Percentiles rank a stretch among this genome's conserved stretches.
Conservation (phyloP, 1,284 basidiomycete species). For the Fomitiporia mediterranea region DNA sequence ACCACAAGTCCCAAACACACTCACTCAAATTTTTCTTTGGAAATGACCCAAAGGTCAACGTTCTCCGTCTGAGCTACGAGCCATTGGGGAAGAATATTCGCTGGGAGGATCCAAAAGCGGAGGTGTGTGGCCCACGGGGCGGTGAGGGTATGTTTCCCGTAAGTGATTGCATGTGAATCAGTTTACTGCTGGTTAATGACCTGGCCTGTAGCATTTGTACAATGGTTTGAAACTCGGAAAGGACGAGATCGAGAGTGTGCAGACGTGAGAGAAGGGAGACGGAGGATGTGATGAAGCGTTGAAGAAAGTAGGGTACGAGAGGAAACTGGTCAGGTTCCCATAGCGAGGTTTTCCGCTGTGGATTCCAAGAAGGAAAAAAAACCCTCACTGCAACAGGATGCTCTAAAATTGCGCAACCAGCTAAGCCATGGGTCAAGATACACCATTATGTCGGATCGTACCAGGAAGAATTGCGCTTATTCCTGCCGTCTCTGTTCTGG, state of each 20-base stretch:
- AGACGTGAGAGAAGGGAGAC: constrained; percentile 32
- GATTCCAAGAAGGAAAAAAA: too few relatives aligned
- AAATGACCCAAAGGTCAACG: constrained; percentile 36
- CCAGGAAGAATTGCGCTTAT: constrained; percentile 9
- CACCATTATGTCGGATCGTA: not conserved
- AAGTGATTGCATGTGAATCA: not conserved
- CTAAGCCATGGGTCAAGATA: not conserved
- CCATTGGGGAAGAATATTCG: constrained; percentile 35
- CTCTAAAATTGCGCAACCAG: not conserved
- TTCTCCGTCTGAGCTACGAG: constrained; percentile 43
- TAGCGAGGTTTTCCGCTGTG: too few relatives aligned
- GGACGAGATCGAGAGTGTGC: constrained; percentile 40
- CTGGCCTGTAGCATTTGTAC: constrained; percentile 44
- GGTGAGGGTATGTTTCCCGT: constrained; percentile 46
- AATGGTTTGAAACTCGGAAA: constrained; percentile 40
- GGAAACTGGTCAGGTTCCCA: too few relatives aligned
- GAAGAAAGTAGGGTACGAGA: constrained; percentile 21
- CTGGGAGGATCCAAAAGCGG: constrained; percentile 43
- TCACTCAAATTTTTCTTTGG: constrained; percentile 53
- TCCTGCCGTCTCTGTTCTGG: constrained; percentile 10
- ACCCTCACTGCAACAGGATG: constrained; percentile 8
- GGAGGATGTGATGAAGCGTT: constrained; percentile 36
- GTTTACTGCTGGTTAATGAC: not conserved
- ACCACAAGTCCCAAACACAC: constrained; percentile 46
- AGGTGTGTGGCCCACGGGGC: constrained; percentile 39